These are phyloP conservation scores for Biscogniauxia marginata DNA, from an alignment of 2,329 filamentous ascomycete genomes.

Conservation along the genomic window DNA sequence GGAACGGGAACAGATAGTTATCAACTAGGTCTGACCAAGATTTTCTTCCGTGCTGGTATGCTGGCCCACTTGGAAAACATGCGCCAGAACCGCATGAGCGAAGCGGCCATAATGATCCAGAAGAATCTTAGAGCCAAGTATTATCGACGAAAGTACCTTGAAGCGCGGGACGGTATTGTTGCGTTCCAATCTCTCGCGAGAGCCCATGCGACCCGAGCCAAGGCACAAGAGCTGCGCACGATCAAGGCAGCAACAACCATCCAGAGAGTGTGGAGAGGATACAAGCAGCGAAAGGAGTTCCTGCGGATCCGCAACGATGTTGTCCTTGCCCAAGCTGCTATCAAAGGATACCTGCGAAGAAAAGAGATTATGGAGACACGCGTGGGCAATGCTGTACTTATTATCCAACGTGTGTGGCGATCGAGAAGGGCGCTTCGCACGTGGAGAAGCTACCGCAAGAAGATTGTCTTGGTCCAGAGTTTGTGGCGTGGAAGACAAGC, in stretches of 20 bases:
- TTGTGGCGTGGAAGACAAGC: slow-evolving; percentile 86
- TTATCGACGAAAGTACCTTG: slow-evolving; percentile 87
- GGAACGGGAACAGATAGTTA: slow-evolving; percentile 85
- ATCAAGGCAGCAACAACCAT: slow-evolving; percentile 90
- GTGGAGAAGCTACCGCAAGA: slow-evolving; percentile 87
- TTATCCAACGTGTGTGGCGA: slow-evolving; percentile 90
- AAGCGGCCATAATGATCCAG: slow-evolving; percentile 95
- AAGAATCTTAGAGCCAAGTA: slow-evolving; percentile 97
- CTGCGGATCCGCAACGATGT: slow-evolving; percentile 76
- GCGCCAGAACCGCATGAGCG: slow-evolving; percentile 84
- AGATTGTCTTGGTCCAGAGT: slow-evolving; percentile 86
- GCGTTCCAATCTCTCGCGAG: slow-evolving; percentile 75
- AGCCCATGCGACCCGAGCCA: slow-evolving; percentile 74
- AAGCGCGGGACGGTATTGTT: slow-evolving; percentile 79
- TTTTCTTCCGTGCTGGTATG: slow-evolving; percentile 99
- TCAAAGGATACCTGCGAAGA: slow-evolving; percentile 88
- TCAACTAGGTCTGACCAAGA: slow-evolving; percentile 95
- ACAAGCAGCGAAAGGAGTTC: slow-evolving; percentile 84
- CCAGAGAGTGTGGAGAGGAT: slow-evolving; percentile 90
- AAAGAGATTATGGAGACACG: slow-evolving; percentile 93
- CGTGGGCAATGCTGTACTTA: slow-evolving; percentile 83
- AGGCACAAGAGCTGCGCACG: slow-evolving; percentile 76
- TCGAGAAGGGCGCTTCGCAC: slow-evolving; percentile 72
- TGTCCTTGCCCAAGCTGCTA: slow-evolving; percentile 82
- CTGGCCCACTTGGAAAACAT: slow-evolving; percentile 95